Evolutionary conservation across 208 protist species (phyloP).

Genomic region (Zelonia costaricensis): DNA sequence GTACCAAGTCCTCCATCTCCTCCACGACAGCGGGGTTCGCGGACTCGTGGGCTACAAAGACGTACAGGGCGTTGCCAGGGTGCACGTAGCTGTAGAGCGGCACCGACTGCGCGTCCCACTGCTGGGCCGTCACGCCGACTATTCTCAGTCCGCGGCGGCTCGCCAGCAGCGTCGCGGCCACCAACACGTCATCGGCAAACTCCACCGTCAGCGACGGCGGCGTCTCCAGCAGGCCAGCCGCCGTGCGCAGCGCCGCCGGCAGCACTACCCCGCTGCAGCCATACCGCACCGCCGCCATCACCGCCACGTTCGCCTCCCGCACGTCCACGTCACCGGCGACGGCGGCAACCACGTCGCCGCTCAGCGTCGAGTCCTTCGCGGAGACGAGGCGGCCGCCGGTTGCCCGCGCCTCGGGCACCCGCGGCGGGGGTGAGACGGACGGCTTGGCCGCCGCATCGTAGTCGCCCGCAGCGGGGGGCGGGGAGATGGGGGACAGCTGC

Average conservation of each 20-base stretch:
- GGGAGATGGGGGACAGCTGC: not conserved
- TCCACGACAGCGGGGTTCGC: conserved; percentile 19
- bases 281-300: conserved; percentile 64
- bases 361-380: conserved; percentile 24
- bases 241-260: conserved; percentile 30
- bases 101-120: conserved; percentile 28
- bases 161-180: conserved; percentile 37
- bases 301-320: conserved; percentile 55
- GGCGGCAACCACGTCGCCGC: conserved; percentile 59
- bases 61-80: conserved; percentile 58
- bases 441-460: conserved; percentile 13
- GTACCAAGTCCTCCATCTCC: conserved; percentile 27
- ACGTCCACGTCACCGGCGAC: conserved; percentile 39
- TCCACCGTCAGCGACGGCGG: conserved; percentile 49
- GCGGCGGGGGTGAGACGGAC: conserved; percentile 8
- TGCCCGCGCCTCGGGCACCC: not conserved
- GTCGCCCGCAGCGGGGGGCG: not conserved
- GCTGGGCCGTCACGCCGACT: conserved; percentile 43
- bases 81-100: conserved; percentile 53
- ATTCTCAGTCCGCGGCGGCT: conserved; percentile 38
- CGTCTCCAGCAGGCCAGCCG: conserved; percentile 28
- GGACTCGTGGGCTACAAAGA: conserved; percentile 46
- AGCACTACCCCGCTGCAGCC: conserved; percentile 63
- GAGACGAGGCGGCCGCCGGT: not conserved
- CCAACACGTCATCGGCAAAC: conserved; percentile 51